Base-by-base conservation (phyloP, 2,329 filamentous ascomycete genomes). In the Aureobasidium sp. region DNA sequence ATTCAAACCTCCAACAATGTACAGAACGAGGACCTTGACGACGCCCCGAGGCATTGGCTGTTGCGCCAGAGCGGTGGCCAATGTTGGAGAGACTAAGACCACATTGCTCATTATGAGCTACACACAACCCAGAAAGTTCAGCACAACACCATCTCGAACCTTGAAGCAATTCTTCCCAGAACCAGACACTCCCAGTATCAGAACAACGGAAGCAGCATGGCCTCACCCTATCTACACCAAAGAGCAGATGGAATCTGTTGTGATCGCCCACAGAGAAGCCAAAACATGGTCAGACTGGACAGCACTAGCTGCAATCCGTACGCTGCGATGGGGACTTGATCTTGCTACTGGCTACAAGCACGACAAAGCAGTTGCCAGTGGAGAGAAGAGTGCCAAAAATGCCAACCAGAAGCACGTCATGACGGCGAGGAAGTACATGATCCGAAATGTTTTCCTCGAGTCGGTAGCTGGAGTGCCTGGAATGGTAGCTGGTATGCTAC, bases 401-500 rank as follows among this genome's bases (percentile, higher is more conserved):
- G 85, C 83, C 0, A 82, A 61, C 70, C 83, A 79, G 76, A 86
- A 72, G 69, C 96, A 83, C 69, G 73, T 74, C 37, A 90, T 90
- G 80, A 94, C 85, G 0, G 92, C 96, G 72, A 79, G 86, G 5
- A 94, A 97, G 77, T 99, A 94, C 87, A 81, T 97, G 68, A 84
- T 89, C 53, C 84, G 93, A 7, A 93, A 96, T 71, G 83, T 99
- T 67, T 99, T 99, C 74, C 82, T 99, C 37, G 94, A 99, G 74
- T 92, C 88, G 53, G 90, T 99, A 42, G 94, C 94, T 13, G 94
- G 91, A 37, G 94, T 97, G 0, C 94, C 94, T 0, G 94, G 94
- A 8, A 97, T 97, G 91, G 93, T 97, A 0, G 94, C 88, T 0
- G 94, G 91, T 27, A 97, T 96, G 89, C 80, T 97, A 16, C 82